These are phyloP conservation scores for Penicillium sp. DNA, from an alignment of 2,329 filamentous ascomycete genomes.

Conservation along the genomic window DNA sequence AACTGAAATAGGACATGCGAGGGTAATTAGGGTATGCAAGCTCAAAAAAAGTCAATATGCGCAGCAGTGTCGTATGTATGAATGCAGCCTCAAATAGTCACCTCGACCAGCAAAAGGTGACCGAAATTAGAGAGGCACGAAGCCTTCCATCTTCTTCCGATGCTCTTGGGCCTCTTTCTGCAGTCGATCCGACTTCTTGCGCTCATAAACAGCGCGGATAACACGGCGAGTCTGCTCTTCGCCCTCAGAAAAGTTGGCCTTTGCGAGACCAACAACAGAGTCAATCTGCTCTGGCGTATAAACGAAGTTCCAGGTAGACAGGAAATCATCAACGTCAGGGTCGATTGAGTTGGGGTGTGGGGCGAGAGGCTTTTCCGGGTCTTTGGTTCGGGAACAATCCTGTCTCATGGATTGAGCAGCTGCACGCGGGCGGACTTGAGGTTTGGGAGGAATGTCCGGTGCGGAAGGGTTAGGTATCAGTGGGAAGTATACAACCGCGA, in stretches of 20 bases:
- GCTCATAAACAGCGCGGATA: conserved; percentile 85
- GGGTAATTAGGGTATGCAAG: background rate
- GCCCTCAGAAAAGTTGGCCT: conserved; percentile 83
- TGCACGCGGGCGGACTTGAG: conserved; percentile 24
- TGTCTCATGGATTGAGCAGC: conserved; percentile 25
- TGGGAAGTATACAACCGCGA: conserved; percentile 87
- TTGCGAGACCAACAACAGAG: conserved; percentile 74
- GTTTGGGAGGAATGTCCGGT: conserved; percentile 28
- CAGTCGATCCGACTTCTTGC: conserved; percentile 66
- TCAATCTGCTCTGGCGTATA: conserved; percentile 92
- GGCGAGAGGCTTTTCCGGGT: conserved; percentile 23
- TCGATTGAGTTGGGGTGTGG: conserved; percentile 69
- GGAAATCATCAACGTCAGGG: conserved; percentile 76
- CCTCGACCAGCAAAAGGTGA: background rate
- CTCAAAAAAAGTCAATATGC: background rate
- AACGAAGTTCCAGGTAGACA: conserved; percentile 97
- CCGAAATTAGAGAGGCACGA: conserved; percentile 28
- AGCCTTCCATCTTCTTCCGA: conserved; percentile 31
- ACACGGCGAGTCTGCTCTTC: conserved; percentile 73
- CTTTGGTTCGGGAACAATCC: conserved; percentile 17
- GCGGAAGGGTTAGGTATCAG: conserved; percentile 71
- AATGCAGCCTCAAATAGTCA: background rate
- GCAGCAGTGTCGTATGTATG: background rate
- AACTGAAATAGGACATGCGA: background rate
- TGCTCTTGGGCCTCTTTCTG: conserved; percentile 30